Conservation (phyloP, 2,329 filamentous ascomycete species). For the Penicillium sclerotiorum region DNA sequence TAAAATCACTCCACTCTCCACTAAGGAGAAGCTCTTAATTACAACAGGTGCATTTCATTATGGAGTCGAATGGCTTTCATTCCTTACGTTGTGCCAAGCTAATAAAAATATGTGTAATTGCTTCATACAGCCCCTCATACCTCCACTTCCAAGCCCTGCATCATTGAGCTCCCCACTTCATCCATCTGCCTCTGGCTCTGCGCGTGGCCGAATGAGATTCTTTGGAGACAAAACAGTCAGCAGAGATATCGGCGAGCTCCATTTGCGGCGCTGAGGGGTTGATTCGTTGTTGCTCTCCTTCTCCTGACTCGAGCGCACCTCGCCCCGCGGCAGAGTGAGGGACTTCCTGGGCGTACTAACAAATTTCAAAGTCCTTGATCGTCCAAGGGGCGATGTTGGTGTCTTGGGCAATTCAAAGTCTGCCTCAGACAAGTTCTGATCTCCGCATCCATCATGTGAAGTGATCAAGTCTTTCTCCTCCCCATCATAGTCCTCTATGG, state of each 20-base stretch:
- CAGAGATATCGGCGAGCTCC: constrained; percentile 19
- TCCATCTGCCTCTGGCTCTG: background rate
- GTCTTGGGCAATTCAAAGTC: constrained; percentile 17
- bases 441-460: constrained; percentile 11
- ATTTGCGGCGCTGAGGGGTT: constrained; percentile 24
- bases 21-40: constrained; percentile 10
- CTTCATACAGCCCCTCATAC: background rate
- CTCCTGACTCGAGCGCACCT: constrained; percentile 18
- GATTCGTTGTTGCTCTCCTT: constrained; percentile 17
- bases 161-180: constrained; percentile 4
- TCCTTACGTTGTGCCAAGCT: constrained; percentile 19
- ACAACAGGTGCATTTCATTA: background rate
- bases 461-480: constrained; percentile 18
- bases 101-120: constrained; percentile 14
- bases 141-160: constrained; percentile 2
- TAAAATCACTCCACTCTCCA: constrained; percentile 7
- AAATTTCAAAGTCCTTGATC: constrained; percentile 19
- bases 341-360: constrained; percentile 12
- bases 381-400: constrained; percentile 17
- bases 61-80: constrained; percentile 11
- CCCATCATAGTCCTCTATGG: constrained; percentile 11
- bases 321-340: constrained; percentile 11
- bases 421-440: constrained; percentile 9
- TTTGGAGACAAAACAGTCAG: constrained; percentile 23
- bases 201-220: constrained; percentile 12